A percentile compares a stretch with the other conserved stretches of the same genome.
Evolutionary conservation across 306 rosid genomes (phyloP).

Genomic region (Echinosophora koreensis): DNA sequence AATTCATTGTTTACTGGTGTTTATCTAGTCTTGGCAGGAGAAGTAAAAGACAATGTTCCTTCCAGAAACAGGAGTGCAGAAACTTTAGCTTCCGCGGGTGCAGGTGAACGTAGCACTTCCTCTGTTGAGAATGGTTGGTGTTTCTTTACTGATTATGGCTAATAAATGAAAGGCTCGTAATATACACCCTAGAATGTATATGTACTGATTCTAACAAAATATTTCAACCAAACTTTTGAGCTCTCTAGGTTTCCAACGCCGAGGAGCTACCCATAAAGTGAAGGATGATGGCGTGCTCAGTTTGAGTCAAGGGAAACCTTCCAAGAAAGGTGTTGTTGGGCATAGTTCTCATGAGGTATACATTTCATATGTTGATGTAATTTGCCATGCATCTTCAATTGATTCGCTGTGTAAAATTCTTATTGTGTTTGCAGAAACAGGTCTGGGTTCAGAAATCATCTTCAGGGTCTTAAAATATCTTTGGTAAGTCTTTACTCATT

Average conservation of each 20-base stretch:
- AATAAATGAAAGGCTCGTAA: not conserved
- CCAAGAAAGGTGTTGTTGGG: constrained; percentile 72
- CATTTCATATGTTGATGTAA: constrained; percentile 39
- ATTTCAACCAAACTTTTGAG: constrained; percentile 33
- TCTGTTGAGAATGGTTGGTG: constrained; percentile 67
- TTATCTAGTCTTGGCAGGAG: constrained; percentile 52
- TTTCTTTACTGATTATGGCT: constrained; percentile 34
- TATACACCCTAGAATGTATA: not conserved
- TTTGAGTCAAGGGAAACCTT: constrained; percentile 73
- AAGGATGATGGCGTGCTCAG: constrained; percentile 75
- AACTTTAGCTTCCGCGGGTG: constrained; percentile 53
- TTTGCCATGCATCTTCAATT: constrained; percentile 28
- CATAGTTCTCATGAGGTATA: constrained; percentile 80
- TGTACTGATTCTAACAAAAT: constrained; percentile 30
- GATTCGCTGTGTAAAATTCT: constrained; percentile 35
- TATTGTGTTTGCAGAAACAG: constrained; percentile 79
- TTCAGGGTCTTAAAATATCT: constrained; percentile 74
- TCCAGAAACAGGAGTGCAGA: constrained; percentile 65
- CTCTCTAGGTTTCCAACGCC: constrained; percentile 70
- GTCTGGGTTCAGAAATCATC: constrained; percentile 97
- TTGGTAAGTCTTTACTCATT: constrained; percentile 55
- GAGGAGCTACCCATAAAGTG: constrained; percentile 62
- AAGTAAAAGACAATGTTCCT: constrained; percentile 56
- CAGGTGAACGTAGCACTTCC: constrained; percentile 62
- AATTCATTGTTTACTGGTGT: constrained; percentile 32